Conservation (phyloP, 805 yeast genomes). For the Candida cerambycidarum region DNA sequence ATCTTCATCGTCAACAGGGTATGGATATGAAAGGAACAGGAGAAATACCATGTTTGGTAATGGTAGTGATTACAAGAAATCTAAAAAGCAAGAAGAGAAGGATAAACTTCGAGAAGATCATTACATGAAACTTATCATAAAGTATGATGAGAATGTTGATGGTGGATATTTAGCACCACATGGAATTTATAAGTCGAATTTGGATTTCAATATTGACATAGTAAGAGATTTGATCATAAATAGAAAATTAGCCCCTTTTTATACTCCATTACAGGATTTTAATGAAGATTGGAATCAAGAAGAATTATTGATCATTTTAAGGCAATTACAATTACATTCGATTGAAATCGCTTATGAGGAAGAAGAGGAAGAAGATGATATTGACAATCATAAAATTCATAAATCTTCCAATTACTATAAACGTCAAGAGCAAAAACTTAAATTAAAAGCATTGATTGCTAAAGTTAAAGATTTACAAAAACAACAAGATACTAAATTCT, state of each 20-base stretch:
- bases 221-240: conserved; percentile 71
- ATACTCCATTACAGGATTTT: conserved; percentile 81
- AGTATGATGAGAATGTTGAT: conserved; percentile 72
- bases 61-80: conserved; percentile 20
- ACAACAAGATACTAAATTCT: conserved; percentile 36
- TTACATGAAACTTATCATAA: conserved; percentile 56
- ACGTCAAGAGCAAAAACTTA: conserved; percentile 50
- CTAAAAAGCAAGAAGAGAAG: conserved; percentile 50
- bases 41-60: conserved; percentile 14
- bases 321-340: conserved; percentile 57
- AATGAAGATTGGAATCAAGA: conserved; percentile 70
- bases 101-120: conserved; percentile 54
- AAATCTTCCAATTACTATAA: conserved; percentile 46
- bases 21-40: conserved; percentile 5
- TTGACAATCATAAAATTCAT: conserved; percentile 58
- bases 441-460: conserved; percentile 39
- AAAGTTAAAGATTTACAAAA: conserved; percentile 29
- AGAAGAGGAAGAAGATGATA: conserved; percentile 63
- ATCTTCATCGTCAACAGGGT: conserved; percentile 9
- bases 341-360: conserved; percentile 47
- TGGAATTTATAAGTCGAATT: conserved; percentile 77
- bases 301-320: conserved; percentile 53
- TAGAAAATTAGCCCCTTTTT: conserved; percentile 84
- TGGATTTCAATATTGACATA: conserved; percentile 70
- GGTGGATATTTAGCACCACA: conserved; percentile 93